Conservation (phyloP, 352 stramenopile species). For the Phytopythium chamaehyphon region DNA sequence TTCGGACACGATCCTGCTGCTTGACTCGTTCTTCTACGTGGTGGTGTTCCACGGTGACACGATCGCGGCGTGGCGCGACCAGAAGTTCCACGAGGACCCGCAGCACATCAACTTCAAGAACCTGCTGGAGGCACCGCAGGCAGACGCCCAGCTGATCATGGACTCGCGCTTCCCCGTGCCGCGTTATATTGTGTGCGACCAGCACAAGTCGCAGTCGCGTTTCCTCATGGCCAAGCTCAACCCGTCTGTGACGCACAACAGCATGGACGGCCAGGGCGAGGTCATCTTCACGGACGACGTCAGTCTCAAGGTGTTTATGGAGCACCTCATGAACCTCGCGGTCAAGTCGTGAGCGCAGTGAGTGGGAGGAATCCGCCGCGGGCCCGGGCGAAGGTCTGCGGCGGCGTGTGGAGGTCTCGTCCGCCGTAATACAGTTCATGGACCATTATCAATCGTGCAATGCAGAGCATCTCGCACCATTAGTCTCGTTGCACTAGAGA, state of each 20-base stretch:
- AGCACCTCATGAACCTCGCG: slow-evolving; percentile 94
- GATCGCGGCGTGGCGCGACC: slow-evolving; percentile 98
- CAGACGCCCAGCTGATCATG: slow-evolving; percentile 99
- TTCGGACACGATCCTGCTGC: slow-evolving; percentile 97
- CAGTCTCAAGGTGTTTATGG: slow-evolving; percentile 99
- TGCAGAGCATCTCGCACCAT: too few species aligned
- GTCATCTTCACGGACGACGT: slow-evolving; percentile 99
- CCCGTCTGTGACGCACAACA: slow-evolving; percentile 96
- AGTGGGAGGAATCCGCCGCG: slow-evolving; percentile 3
- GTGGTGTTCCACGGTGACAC: slow-evolving; percentile 99
- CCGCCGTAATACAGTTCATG: too few species aligned
- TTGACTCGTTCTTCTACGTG: slow-evolving; percentile 99
- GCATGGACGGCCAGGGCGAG: slow-evolving; percentile 90
- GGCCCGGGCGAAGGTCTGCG: not conserved
- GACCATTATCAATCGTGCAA: slow-evolving; percentile 8
- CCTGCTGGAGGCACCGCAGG: slow-evolving; percentile 96
- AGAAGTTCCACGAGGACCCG: slow-evolving; percentile 93
- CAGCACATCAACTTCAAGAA: slow-evolving; percentile 98
- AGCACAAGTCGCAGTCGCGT: slow-evolving; percentile 98
- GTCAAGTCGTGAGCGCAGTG: slow-evolving; percentile 65
- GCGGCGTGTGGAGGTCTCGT: too few species aligned
- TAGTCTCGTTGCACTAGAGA: too few species aligned
- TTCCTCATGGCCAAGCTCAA: slow-evolving; percentile 99
- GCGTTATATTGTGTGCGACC: slow-evolving; percentile 99
- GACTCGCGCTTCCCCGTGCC: slow-evolving; percentile 98